Evolutionary conservation across 768 basidiomycete species (phyloP).

Genomic region (Chalciporus chontae): DNA sequence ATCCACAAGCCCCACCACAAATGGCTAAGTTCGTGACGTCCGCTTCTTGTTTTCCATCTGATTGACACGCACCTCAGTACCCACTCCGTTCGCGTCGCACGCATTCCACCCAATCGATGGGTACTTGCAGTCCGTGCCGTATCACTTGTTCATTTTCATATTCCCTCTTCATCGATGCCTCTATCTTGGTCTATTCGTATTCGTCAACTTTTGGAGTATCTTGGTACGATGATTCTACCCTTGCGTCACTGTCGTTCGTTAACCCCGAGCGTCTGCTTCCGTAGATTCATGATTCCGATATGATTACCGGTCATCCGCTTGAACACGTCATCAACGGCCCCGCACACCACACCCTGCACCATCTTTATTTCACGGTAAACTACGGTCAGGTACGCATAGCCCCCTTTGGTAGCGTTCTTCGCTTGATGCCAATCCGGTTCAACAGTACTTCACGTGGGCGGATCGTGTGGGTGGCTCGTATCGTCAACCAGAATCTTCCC

Average conservation of each 20-base stretch:
- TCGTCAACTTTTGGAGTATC: slow-evolving; percentile 94
- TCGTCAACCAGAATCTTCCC: slow-evolving; percentile 75
- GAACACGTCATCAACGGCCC: slow-evolving; percentile 96
- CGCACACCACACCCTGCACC: slow-evolving; percentile 95
- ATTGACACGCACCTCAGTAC: slow-evolving; percentile 53
- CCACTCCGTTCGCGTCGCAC: slow-evolving; percentile 95
- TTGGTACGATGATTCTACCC: slow-evolving; percentile 48
- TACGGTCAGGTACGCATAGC: slow-evolving; percentile 75
- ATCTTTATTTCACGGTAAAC: slow-evolving; percentile 95
- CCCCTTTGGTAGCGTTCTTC: background rate
- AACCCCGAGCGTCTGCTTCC: background rate
- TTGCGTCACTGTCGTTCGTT: background rate
- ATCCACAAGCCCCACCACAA: slow-evolving; percentile 99
- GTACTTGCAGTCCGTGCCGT: slow-evolving; percentile 90
- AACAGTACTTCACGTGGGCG: slow-evolving; percentile 96
- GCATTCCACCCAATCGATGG: slow-evolving; percentile 98
- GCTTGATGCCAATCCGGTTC: slow-evolving; percentile 16
- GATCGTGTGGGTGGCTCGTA: slow-evolving; percentile 84
- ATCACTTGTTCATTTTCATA: slow-evolving; percentile 86
- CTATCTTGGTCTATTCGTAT: slow-evolving; percentile 83
- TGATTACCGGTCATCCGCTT: slow-evolving; percentile 88
- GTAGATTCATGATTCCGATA: slow-evolving; percentile 98
- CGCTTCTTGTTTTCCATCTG: background rate
- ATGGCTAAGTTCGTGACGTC: slow-evolving; percentile 75
- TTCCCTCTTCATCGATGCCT: slow-evolving; percentile 87